Evolutionary conservation across 192 early-diverging fungal genomes (phyloP).

Genomic region (Neocallimastix lanati): DNA sequence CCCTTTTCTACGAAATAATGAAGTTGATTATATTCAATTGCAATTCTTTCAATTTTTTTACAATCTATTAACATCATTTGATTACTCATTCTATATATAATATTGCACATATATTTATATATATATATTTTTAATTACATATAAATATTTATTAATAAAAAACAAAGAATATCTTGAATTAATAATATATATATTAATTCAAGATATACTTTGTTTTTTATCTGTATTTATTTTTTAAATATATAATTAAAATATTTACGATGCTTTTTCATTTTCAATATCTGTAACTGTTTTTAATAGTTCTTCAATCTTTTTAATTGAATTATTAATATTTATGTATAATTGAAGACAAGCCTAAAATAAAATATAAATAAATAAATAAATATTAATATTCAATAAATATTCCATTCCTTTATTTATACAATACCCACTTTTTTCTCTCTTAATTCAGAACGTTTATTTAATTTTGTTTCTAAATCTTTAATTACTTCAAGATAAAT

Average conservation of each 20-base stretch:
- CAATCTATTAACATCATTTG: constrained; percentile 11
- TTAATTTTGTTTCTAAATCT: constrained; percentile 34
- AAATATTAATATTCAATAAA: neutral
- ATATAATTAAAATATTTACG: neutral
- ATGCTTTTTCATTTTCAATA: neutral
- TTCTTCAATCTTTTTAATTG: constrained; percentile 53
- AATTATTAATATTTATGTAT: constrained; percentile 54
- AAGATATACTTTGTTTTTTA: too few species aligned
- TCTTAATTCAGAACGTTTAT: constrained; percentile 36
- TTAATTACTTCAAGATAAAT: constrained; percentile 15
- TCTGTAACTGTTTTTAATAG: constrained; percentile 25
- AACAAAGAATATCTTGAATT: too few species aligned
- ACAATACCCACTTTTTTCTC: constrained; percentile 38
- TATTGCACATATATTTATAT: too few species aligned
- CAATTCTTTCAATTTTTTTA: constrained; percentile 63
- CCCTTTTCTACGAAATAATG: constrained; percentile 49
- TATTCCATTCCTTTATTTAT: too few species aligned
- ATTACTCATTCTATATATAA: neutral
- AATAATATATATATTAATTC: neutral
- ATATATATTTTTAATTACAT: too few species aligned
- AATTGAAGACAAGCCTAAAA: constrained; percentile 41
- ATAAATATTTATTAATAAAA: too few species aligned
- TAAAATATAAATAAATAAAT: neutral
- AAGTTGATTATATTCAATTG: constrained; percentile 71
- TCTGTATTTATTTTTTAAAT: too few species aligned